Percentiles rank a stretch among this genome's conserved stretches.
These are phyloP conservation scores for Agrocybe pediades DNA, from an alignment of 768 basidiomycete species.

Conservation along the genomic window DNA sequence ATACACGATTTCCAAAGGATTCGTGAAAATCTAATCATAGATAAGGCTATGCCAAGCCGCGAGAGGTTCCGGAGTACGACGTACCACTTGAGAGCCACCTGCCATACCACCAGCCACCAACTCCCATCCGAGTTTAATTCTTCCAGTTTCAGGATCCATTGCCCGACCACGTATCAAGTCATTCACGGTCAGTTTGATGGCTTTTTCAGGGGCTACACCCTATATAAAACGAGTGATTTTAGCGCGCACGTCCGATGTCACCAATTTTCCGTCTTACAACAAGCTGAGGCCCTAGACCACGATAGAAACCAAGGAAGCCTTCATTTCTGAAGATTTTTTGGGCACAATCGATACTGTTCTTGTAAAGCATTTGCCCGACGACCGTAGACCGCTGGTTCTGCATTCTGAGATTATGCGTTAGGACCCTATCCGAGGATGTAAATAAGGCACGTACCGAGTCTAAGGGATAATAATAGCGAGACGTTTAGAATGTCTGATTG, in stretches of 20 bases:
- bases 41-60: slow-evolving; percentile 1
- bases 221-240: slow-evolving; percentile 29
- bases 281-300: slow-evolving; percentile 93
- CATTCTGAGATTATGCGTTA: slow-evolving; percentile 54
- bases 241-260: not conserved
- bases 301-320: slow-evolving; percentile 94
- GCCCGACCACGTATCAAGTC: slow-evolving; percentile 82
- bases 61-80: slow-evolving; percentile 30
- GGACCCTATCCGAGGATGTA: not conserved
- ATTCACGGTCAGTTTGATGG: slow-evolving; percentile 97
- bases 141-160: slow-evolving; percentile 94
- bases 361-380: slow-evolving; percentile 95
- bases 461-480: slow-evolving; percentile 43
- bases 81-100: slow-evolving; percentile 96
- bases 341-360: slow-evolving; percentile 95
- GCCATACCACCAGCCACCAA: slow-evolving; percentile 89
- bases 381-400: slow-evolving; percentile 98
- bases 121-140: slow-evolving; percentile 92
- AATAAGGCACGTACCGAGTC: not conserved
- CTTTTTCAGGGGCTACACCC: slow-evolving; percentile 97
- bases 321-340: slow-evolving; percentile 94
- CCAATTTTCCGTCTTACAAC: slow-evolving; percentile 56
- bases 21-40: slow-evolving; percentile 82
- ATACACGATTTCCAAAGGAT: slow-evolving; percentile 95
- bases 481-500: no score